Percentiles rank a stretch among this genome's conserved stretches.
phyloP scores from a whole-genome alignment of 495 filamentous ascomycete genomes.

The Diplogelasinospora grovesii region DNA sequence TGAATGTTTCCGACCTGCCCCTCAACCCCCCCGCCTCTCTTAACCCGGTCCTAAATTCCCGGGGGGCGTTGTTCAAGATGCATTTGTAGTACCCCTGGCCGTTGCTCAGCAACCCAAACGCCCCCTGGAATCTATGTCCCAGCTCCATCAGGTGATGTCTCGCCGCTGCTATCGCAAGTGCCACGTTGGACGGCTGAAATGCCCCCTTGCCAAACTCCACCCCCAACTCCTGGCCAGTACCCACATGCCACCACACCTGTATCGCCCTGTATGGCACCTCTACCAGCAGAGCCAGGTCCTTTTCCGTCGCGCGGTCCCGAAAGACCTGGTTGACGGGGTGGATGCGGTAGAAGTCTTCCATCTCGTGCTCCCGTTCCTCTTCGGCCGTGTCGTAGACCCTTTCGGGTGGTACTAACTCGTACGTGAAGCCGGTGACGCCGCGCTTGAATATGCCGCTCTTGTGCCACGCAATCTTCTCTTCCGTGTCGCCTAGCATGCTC shows the following conservation, averaged over 20 bases:
- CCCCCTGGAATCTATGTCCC: constrained; percentile 14
- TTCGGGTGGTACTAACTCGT: too few relatives aligned
- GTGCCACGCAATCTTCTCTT: constrained; percentile 47
- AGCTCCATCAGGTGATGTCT: constrained; percentile 27
- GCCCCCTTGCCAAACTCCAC: constrained; percentile 25
- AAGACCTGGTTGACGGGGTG: constrained; percentile 35
- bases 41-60: constrained; percentile 59
- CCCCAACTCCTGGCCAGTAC: constrained; percentile 25
- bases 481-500: constrained; percentile 38
- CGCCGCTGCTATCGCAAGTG: constrained; percentile 34
- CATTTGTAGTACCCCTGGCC: too few relatives aligned
- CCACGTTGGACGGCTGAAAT: constrained; percentile 42
- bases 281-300: constrained; percentile 20
- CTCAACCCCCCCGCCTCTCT: constrained; percentile 54
- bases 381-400: constrained; percentile 14
- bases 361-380: too few relatives aligned
- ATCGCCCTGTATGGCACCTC: constrained; percentile 30
- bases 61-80: constrained; percentile 17
- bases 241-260: constrained; percentile 30
- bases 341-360: too few relatives aligned
- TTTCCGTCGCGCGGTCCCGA: constrained; percentile 31
- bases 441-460: constrained; percentile 45
- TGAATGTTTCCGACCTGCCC: constrained; percentile 68
- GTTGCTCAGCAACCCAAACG: constrained; percentile 14
- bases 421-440: constrained; percentile 35